These are phyloP conservation scores for Paulownia fortunei DNA, from an alignment of 257 asterid genomes.

Conservation along the genomic window DNA sequence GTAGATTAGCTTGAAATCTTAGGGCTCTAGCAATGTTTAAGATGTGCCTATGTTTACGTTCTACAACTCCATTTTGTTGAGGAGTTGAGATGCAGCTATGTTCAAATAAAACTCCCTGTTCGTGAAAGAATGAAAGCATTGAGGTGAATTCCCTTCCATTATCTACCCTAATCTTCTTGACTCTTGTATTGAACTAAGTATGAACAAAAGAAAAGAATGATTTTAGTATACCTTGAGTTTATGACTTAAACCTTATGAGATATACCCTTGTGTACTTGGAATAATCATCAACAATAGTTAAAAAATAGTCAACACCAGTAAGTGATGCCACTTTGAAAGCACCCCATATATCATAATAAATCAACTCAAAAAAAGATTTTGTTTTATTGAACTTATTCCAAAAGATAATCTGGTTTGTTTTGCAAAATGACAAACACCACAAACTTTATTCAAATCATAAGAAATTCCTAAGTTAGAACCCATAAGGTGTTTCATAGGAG, in stretches of 20 bases:
- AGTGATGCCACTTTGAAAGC: not conserved
- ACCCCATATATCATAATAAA: not conserved
- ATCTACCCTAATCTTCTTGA: not conserved
- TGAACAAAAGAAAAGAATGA: not conserved
- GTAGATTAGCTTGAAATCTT: not conserved
- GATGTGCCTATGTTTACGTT: not conserved
- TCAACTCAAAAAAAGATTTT: not conserved
- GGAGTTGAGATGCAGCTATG: not conserved
- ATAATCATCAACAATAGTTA: not conserved
- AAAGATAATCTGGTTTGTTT: not conserved
- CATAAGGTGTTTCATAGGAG: not conserved
- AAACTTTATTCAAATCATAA: too few relatives aligned
- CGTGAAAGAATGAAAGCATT: not conserved
- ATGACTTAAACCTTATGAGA: not conserved
- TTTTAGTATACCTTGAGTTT: not conserved
- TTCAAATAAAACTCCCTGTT: not conserved
- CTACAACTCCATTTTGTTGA: not conserved
- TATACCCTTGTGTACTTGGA: not conserved
- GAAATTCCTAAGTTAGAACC: not conserved
- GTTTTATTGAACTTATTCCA: not conserved
- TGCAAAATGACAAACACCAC: not conserved
- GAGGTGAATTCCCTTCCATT: not conserved
- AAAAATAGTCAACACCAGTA: not conserved
- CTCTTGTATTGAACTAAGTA: not conserved
- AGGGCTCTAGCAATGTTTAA: not conserved